Evolutionary conservation across 164 flowering plant species (phyloP), one percentile per base, ranked within the genome.

Genomic region (Piper betle): DNA sequence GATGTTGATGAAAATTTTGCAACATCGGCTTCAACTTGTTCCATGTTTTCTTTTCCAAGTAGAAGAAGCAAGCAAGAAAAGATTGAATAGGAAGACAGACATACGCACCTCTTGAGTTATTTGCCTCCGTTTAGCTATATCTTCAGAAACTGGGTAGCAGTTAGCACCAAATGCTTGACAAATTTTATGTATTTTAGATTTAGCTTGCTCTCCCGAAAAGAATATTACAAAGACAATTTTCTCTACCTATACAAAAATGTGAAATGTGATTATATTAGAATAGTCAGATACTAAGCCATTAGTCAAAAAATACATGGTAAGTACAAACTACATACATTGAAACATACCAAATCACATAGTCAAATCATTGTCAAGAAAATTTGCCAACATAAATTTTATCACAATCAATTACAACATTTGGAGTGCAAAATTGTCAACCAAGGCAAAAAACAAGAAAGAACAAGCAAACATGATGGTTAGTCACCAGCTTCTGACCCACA

Each of bases 131-230:
- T 88, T 85, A 40, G 81, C 83, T 38, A 75, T 64, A 63, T 91
- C 96, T 72, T 94, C 97, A 42, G 97, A 95, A 63, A 91, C 95
- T 74, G 96, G 95, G 70, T 94, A 94, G 79, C 96, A 94, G 77
- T 84, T 88, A 70, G 99, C 97, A 63, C 96, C 89, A 83, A 91
- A 94, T 59, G 99, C 95, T 73, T 91, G 96, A 81, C 99, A 94
- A 48, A 94, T 91, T 83, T 85, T 91, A 63, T 85, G 72, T 67
- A 94, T 83, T 79, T 94, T 94, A 60, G 81, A 79, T 70, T 77
- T 88, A 66, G 99, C 97, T 68, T 88, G 99, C 79, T 86, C 95
- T 58, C 99, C 99, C 0, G 99, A 94, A 77, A 94, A 94, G 81
- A 85, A 88, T 33, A 91, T 92, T 56, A 94, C 95, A 78, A 94